Evolutionary conservation across 257 asterid species (phyloP).

Genomic region (Solanum bulbocastanum): DNA sequence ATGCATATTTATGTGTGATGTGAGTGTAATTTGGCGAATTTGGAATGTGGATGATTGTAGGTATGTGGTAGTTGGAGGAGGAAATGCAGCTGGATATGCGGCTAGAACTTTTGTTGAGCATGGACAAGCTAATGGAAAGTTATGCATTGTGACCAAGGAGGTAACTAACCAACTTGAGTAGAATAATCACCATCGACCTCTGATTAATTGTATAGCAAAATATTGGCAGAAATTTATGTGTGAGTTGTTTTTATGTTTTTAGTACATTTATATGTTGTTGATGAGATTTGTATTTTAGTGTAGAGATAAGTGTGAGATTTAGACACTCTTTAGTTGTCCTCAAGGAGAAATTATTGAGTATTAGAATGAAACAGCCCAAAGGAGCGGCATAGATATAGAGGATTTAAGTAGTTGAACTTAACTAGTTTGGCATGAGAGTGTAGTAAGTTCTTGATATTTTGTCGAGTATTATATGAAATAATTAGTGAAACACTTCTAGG

Average conservation of each 20-base stretch:
- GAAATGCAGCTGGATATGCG: constrained; percentile 93
- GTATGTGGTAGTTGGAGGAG: constrained; percentile 90
- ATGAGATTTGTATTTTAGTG: not conserved
- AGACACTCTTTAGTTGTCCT: not conserved
- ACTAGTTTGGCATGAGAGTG: not conserved
- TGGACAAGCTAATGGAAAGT: constrained; percentile 84
- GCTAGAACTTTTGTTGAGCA: constrained; percentile 85
- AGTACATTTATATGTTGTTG: not conserved
- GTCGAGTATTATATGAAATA: not conserved
- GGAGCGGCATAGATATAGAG: not conserved
- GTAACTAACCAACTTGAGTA: constrained; percentile 3
- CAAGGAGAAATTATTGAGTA: not conserved
- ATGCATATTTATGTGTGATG: not conserved
- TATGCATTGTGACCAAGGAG: constrained; percentile 93
- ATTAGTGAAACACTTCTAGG: not conserved
- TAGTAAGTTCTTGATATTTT: not conserved
- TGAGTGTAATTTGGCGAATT: not conserved
- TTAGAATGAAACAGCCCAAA: not conserved
- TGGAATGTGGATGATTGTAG: constrained; percentile 16
- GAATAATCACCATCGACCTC: not conserved
- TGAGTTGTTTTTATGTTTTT: not conserved
- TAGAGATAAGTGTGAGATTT: not conserved
- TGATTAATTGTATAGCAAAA: not conserved
- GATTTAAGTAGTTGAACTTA: not conserved
- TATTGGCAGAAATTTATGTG: not conserved